Base-by-base conservation (phyloP, 305 asterid genomes). In the Fraxinus sp. region DNA sequence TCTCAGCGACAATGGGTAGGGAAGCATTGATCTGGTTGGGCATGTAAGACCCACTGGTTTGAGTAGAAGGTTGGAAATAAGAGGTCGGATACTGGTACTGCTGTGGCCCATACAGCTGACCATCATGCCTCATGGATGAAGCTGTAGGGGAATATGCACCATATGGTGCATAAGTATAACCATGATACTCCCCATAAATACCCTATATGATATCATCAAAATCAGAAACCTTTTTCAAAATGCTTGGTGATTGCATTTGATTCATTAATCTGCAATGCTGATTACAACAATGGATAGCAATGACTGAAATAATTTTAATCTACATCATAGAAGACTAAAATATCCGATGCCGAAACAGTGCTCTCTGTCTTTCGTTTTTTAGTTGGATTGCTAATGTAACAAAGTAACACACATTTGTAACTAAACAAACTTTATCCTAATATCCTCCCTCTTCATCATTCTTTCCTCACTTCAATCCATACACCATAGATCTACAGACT, bases 81-180 rank as follows among this genome's bases (percentile, higher is more conserved):
- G 86, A 44, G 74, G 89, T 57, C 3, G 91, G 91, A 76, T 88
- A 88, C 68, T 86, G 89, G 77, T 82, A 88, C 46, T 86, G 89
- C 66, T 86, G 89, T 30, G 89, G 73, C n/a, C 84, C 85, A 84
- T 86, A 88, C 24, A 84, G 49, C 59, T 85, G 83, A 77, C 77
- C 80, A 79, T 88, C 91, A 74, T 84, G 89, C 8, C 88, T 87
- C 49, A 84, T 9, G 28, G 83, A 73, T 32, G 88, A 81, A 68
- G 84, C 85, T 1, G 89, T 39, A 30, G 90, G 85, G 37, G 91
- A 80, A 79, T 88, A 88, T 37, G 89, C 73, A 30, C 83, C 83
- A 79, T 84, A 86, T 41, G 91, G 87, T 64, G 85, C 74, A 84
- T 88, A 86, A 46, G 89, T 85, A 79, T 86, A 88, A 36, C 87